Evolutionary conservation across 345 rosid species (phyloP).

Genomic region (Lepidium sativum): DNA sequence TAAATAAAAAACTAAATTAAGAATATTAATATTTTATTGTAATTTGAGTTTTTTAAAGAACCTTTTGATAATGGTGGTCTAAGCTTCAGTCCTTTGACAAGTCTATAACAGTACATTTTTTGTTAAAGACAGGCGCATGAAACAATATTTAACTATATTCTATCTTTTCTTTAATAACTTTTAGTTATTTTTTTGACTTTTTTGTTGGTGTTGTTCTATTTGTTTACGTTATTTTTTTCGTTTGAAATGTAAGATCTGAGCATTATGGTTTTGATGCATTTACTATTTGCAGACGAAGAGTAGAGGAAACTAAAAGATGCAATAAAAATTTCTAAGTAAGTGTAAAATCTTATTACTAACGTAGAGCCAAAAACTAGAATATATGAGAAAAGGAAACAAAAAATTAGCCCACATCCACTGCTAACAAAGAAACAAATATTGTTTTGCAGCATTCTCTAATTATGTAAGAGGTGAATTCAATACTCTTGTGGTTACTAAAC

Average conservation of each 20-base stretch:
- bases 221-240: too few relatives aligned
- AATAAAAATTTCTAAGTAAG: slow-evolving; percentile 7
- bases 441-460: slow-evolving; percentile 7
- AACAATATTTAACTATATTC: too few relatives aligned
- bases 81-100: too few relatives aligned
- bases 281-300: not conserved
- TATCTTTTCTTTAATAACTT: too few relatives aligned
- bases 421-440: slow-evolving; percentile 5
- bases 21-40: too few relatives aligned
- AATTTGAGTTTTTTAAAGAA: too few relatives aligned
- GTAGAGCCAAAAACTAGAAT: slow-evolving; percentile 11
- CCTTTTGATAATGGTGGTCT: too few relatives aligned
- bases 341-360: slow-evolving; percentile 18
- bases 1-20: too few relatives aligned
- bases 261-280: not conserved
- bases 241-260: not conserved
- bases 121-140: too few relatives aligned
- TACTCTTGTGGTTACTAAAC: slow-evolving; percentile 28
- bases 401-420: slow-evolving; percentile 19
- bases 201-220: too few relatives aligned
- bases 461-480: slow-evolving; percentile 12
- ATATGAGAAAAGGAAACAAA: not conserved
- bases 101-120: too few relatives aligned
- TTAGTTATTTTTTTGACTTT: too few relatives aligned
- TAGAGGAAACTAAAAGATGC: not conserved